These are phyloP conservation scores for Amanita molliuscula DNA, from an alignment of 768 basidiomycete species.

Conservation along the genomic window DNA sequence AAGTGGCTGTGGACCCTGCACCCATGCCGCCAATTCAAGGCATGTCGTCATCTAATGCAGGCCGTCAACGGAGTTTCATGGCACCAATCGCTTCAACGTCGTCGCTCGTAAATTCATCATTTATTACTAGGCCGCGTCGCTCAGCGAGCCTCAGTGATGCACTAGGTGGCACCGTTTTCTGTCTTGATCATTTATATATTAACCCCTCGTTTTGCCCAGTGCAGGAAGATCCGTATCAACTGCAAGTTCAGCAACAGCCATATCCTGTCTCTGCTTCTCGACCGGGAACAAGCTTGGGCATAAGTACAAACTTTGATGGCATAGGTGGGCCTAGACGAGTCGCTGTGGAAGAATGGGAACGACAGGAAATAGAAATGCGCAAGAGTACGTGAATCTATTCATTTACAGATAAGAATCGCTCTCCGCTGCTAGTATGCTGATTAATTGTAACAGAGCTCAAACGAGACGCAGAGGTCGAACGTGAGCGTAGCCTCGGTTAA, in stretches of 20 bases:
- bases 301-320: constrained; percentile 19
- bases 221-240: constrained; percentile 26
- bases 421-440: background rate
- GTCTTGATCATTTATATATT: background rate
- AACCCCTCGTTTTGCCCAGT: constrained; percentile 14
- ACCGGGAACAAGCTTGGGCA: constrained; percentile 25
- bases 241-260: constrained; percentile 25
- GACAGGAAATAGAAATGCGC: constrained; percentile 32
- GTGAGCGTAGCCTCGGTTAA: constrained; percentile 17
- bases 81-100: constrained; percentile 15
- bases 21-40: constrained; percentile 12
- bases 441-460: constrained; percentile 21
- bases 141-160: constrained; percentile 76
- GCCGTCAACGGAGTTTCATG: constrained; percentile 10
- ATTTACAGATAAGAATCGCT: background rate
- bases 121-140: constrained; percentile 48
- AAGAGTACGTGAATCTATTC: constrained; percentile 23
- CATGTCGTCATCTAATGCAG: constrained; percentile 12
- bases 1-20: constrained; percentile 16
- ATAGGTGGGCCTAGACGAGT: constrained; percentile 25
- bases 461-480: constrained; percentile 26
- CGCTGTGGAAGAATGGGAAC: constrained; percentile 26
- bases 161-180: constrained; percentile 22
- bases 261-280: constrained; percentile 20
- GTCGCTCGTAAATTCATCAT: constrained; percentile 30